Evolutionary conservation across 2,329 filamentous ascomycete genomes (phyloP), one percentile per base, ranked within the genome.

Genomic region (Cylindrodendrum hubeiense): DNA sequence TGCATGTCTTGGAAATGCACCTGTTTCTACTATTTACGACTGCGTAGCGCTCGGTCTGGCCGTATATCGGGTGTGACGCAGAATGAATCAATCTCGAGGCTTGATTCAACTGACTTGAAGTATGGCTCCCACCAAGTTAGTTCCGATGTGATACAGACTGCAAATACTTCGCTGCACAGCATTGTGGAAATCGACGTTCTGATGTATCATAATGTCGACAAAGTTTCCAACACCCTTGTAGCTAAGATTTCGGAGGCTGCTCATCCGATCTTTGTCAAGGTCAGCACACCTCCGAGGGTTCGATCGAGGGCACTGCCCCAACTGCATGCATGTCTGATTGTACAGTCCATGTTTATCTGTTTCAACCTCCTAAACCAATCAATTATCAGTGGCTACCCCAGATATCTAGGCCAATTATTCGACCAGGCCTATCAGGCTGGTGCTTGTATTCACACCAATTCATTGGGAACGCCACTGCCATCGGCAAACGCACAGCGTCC

Each of bases 391-490:
- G 49, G 34, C 13, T 13, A 19, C 34, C 19, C 33, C 22, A 54
- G 21, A 5, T n/a, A 49, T 19, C 26, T 54, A 5, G 49, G 19
- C 26, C 8, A 55, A 24, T 26, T 54, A 5, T 49, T 61, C 15
- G 37, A 54, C 22, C 13, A 55, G 34, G 50, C 3, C 4, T 58
- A 54, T 30, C 21, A 50, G 22, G 33, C 22, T 43, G 44, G 44
- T 39, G 43, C 59, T 41, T 51, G 59, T 30, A 60, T 60, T 21
- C 49, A 52, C 34, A 47, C 57, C 47, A 60, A 60, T n/a, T 60
- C 57, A 4, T 60, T 46, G 57, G 57, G 57, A 30, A 19, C 33
- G 19, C 56, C 44, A 44, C 30, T 33, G 15, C 54, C 52, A 55
- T 4, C 21, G 5, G 47, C 41, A 57, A 47, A 30, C 7, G 15